phyloP scores from a whole-genome alignment of 805 yeast genomes.

The Yamadazyma insecticola region DNA sequence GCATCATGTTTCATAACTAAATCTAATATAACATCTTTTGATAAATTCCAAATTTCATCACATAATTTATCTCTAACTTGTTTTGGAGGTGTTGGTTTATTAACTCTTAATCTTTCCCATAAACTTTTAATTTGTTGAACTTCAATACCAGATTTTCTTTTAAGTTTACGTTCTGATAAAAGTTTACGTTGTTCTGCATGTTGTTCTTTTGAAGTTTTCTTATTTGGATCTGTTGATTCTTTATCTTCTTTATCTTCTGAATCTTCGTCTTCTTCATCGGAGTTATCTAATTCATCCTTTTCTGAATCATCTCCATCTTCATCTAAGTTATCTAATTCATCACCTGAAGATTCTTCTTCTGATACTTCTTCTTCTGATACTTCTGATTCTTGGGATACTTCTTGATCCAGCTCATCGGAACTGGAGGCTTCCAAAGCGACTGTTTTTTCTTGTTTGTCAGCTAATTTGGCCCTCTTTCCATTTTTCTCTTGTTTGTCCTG shows the following conservation, averaged over 20 bases:
- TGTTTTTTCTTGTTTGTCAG: conserved; percentile 2
- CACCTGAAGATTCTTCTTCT: conserved; percentile 1
- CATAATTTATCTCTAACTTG: conserved; percentile 72
- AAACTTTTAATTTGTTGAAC: conserved; percentile 78
- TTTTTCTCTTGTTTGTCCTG: no score
- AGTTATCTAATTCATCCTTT: conserved; percentile 17
- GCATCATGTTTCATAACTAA: conserved; percentile 94
- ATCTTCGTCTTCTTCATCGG: conserved; percentile 16
- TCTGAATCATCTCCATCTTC: conserved; percentile 28
- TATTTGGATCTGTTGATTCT: conserved; percentile 30
- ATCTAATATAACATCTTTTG: conserved; percentile 74
- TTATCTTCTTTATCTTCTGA: conserved; percentile 21
- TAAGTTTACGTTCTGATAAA: conserved; percentile 76
- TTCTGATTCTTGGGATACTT: conserved; percentile 4
- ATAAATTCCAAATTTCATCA: conserved; percentile 78
- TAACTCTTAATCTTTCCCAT: conserved; percentile 90
- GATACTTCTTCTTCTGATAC: conserved; percentile 4
- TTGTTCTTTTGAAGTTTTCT: conserved; percentile 55
- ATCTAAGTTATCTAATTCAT: conserved; percentile 20
- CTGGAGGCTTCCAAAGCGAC: background rate
- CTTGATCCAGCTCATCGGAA: conserved; percentile 1
- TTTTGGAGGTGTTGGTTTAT: conserved; percentile 75
- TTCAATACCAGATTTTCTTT: conserved; percentile 81
- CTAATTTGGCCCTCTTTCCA: conserved; percentile 24
- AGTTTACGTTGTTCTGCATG: conserved; percentile 81